Percentiles rank a stretch among this genome's conserved stretches.
Conservation (phyloP, 352 stramenopile genomes). For the Hyaloperonospora brassicae region DNA sequence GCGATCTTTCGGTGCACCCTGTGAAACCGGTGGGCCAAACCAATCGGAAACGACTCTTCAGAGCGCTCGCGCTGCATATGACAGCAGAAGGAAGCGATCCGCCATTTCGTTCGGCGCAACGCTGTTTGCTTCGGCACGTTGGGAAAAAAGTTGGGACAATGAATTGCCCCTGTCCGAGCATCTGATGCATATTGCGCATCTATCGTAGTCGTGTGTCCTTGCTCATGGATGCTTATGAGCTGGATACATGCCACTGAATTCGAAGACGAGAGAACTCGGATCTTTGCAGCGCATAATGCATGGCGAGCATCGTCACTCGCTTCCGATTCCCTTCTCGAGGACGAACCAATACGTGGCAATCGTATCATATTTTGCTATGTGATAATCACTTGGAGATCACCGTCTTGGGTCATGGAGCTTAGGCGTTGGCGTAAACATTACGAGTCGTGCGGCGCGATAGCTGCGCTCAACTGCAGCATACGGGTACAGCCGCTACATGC, state of each 20-base stretch:
- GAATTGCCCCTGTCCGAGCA: slow-evolving; percentile 32
- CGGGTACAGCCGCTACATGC: slow-evolving; percentile 38
- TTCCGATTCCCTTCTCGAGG: background rate
- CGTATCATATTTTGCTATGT: slow-evolving; percentile 25
- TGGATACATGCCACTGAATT: background rate
- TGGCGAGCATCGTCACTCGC: slow-evolving; percentile 4
- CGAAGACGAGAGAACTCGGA: background rate
- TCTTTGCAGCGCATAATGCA: slow-evolving; percentile 33
- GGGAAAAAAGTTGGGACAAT: slow-evolving; percentile 51
- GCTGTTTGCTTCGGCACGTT: slow-evolving; percentile 30
- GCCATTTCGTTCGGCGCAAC: slow-evolving; percentile 1
- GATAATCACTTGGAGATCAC: slow-evolving; percentile 33
- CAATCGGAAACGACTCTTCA: slow-evolving; percentile 37
- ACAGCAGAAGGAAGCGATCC: slow-evolving; percentile 28
- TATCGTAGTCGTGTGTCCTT: background rate
- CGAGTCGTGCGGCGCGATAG: slow-evolving; percentile 42
- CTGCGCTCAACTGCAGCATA: slow-evolving; percentile 25
- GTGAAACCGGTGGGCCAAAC: slow-evolving; percentile 45
- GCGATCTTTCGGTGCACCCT: slow-evolving; percentile 14
- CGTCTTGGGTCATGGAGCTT: slow-evolving; percentile 42
- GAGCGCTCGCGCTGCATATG: slow-evolving; percentile 34
- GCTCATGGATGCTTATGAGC: background rate
- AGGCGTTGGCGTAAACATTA: slow-evolving; percentile 42
- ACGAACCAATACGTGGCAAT: slow-evolving; percentile 18
- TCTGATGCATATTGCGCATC: background rate